A percentile compares a stretch with the other conserved stretches of the same genome.
Conservation (phyloP, 1,284 basidiomycete species). For the Meripilus lineatus region DNA sequence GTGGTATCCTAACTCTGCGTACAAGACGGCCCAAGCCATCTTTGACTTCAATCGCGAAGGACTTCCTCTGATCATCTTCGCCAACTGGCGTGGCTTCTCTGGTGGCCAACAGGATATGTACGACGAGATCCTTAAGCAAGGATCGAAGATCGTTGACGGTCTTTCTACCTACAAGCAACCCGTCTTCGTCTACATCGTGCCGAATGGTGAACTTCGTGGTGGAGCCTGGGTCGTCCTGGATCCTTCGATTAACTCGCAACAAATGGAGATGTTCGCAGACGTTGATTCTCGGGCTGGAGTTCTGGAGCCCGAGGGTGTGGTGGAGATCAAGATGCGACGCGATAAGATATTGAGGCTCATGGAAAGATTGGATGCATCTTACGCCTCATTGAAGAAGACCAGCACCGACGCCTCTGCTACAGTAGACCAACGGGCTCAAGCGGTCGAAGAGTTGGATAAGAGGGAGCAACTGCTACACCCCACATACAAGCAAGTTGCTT, state of each 20-base stretch:
- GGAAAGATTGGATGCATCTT: conserved; percentile 89
- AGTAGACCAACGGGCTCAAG: conserved; percentile 69
- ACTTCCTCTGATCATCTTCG: conserved; percentile 96
- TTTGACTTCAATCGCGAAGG: conserved; percentile 98
- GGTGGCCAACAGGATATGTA: conserved; percentile 99
- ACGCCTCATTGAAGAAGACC: conserved; percentile 77
- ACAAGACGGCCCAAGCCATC: conserved; percentile 99
- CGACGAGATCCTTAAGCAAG: conserved; percentile 91
- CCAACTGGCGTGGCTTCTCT: conserved; percentile 99
- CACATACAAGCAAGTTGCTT: conserved; percentile 90
- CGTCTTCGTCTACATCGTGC: conserved; percentile 98
- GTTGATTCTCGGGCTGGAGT: conserved; percentile 95
- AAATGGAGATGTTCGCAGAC: conserved; percentile 99
- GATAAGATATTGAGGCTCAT: conserved; percentile 90
- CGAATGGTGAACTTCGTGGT: conserved; percentile 97
- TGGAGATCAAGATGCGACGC: conserved; percentile 91
- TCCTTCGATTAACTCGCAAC: conserved; percentile 92
- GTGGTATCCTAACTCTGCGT: conserved; percentile 99
- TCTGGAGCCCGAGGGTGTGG: conserved; percentile 94
- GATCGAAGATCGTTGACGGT: conserved; percentile 97
- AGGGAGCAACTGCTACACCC: conserved; percentile 85
- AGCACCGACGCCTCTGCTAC: conserved; percentile 73
- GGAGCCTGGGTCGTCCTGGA: conserved; percentile 99
- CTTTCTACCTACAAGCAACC: conserved; percentile 96
- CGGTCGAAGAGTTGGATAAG: conserved; percentile 63